These are phyloP conservation scores for Aspergillus pseudotamarii DNA, from an alignment of 2,329 filamentous ascomycete species.

Conservation along the genomic window DNA sequence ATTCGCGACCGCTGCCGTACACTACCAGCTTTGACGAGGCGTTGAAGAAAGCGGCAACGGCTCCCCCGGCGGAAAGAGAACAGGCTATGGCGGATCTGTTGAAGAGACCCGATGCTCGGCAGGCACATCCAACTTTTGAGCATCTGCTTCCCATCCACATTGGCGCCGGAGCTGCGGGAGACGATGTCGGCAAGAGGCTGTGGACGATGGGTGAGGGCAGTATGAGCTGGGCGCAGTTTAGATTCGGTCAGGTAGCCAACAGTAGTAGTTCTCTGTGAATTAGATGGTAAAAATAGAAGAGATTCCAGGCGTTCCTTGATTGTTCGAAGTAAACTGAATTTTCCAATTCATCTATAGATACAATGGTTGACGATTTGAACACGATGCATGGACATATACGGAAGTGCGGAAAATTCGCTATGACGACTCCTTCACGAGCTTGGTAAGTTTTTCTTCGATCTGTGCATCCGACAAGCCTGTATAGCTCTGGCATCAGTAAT, in stretches of 20 bases:
- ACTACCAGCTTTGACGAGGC: constrained; percentile 67
- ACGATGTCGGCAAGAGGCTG: constrained; percentile 48
- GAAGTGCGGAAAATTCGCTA: constrained; percentile 27
- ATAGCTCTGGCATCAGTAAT: constrained; percentile 17
- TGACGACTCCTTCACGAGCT: constrained; percentile 59
- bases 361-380: constrained; percentile 32
- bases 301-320: neutral
- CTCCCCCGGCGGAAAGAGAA: constrained; percentile 45
- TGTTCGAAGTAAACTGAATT: constrained; percentile 10
- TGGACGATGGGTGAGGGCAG: constrained; percentile 56
- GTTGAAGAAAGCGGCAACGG: constrained; percentile 65
- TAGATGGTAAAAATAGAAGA: constrained; percentile 9
- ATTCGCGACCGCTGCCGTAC: constrained; percentile 57
- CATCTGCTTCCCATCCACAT: constrained; percentile 65
- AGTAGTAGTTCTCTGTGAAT: constrained; percentile 28
- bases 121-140: constrained; percentile 66
- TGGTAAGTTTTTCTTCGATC: constrained; percentile 69
- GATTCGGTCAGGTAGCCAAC: constrained; percentile 47
- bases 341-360: constrained; percentile 45
- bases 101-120: constrained; percentile 56
- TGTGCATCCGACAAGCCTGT: constrained; percentile 69
- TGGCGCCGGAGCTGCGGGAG: constrained; percentile 57
- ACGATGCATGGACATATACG: constrained; percentile 30
- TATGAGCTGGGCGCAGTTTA: constrained; percentile 59
- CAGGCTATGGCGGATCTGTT: constrained; percentile 51